Percentiles rank a stretch among this genome's conserved stretches.
These are phyloP conservation scores for Bonnemaisonia californica DNA, from an alignment of 31 red algal species.

Conservation along the genomic window DNA sequence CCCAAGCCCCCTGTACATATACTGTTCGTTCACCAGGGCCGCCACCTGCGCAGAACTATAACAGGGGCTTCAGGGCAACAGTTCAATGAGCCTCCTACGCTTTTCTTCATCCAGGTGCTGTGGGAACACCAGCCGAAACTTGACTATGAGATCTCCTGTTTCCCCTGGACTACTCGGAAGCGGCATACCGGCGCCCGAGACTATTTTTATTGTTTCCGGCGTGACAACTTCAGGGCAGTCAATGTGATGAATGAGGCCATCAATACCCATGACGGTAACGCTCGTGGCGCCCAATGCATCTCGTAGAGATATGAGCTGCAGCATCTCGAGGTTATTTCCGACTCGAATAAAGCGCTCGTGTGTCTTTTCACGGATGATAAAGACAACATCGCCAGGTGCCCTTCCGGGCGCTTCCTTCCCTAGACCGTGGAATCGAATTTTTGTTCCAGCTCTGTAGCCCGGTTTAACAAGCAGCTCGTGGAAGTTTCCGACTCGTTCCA, in stretches of 20 bases:
- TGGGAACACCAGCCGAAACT: background rate
- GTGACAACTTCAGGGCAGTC: background rate
- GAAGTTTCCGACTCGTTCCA: conserved; percentile 20
- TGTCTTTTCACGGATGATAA: conserved; percentile 67
- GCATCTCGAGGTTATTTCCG: conserved; percentile 53
- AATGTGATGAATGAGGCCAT: background rate
- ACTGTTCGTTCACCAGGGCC: too few species aligned
- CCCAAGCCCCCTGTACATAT: too few species aligned
- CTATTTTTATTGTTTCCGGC: background rate
- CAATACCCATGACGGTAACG: conserved; percentile 34
- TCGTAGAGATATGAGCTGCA: conserved; percentile 33
- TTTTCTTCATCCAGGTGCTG: background rate
- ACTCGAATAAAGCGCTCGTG: conserved; percentile 46
- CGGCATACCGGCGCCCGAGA: background rate
- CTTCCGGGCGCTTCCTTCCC: background rate
- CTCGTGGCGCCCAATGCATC: conserved; percentile 56
- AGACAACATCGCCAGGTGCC: conserved; percentile 62
- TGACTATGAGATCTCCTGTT: background rate
- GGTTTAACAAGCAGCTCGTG: conserved; percentile 54
- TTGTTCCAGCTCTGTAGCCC: conserved; percentile 68
- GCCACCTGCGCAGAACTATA: too few species aligned
- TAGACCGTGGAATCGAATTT: conserved; percentile 58
- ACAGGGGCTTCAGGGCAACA: too few species aligned
- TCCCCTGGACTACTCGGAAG: background rate
- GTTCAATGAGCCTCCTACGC: background rate